phyloP scores from a whole-genome alignment of 495 filamentous ascomycete species.

The Evernia prunastri region DNA sequence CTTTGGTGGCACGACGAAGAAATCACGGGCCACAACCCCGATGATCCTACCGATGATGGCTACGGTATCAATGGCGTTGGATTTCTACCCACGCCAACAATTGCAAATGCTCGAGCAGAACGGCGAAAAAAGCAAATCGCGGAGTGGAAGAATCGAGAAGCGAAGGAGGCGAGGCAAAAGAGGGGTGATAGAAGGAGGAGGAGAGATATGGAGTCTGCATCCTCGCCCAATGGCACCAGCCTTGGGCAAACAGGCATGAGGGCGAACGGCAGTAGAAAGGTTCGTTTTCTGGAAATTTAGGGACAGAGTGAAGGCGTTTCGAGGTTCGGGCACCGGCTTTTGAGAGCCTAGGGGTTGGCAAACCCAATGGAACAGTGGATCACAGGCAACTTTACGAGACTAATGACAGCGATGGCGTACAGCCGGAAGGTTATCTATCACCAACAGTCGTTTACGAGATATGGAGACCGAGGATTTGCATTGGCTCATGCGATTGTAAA shows the following conservation, averaged over 20 bases:
- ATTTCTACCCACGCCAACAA: slow-evolving; percentile 78
- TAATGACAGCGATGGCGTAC: slow-evolving; percentile 5
- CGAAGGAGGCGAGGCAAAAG: slow-evolving; percentile 71
- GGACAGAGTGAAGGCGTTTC: slow-evolving; percentile 1
- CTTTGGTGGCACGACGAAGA: slow-evolving; percentile 80
- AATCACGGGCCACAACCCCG: slow-evolving; percentile 73
- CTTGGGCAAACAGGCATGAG: slow-evolving; percentile 8
- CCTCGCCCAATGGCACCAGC: slow-evolving; percentile 1
- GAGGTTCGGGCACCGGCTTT: background rate
- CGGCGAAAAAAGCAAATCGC: slow-evolving; percentile 73
- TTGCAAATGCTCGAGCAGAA: slow-evolving; percentile 68
- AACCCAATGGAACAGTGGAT: background rate
- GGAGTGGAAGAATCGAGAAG: slow-evolving; percentile 77
- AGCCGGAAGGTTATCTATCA: background rate
- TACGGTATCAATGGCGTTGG: slow-evolving; percentile 86
- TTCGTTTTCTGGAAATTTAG: slow-evolving; percentile 26
- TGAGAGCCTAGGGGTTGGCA: background rate
- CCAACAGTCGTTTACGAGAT: background rate
- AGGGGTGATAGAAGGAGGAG: slow-evolving; percentile 59
- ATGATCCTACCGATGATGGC: slow-evolving; percentile 68
- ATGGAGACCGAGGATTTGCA: background rate
- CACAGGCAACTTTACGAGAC: slow-evolving; percentile 1
- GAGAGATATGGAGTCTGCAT: slow-evolving; percentile 27
- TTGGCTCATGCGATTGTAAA: background rate
- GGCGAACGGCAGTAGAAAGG: slow-evolving; percentile 19